Evolutionary conservation across 2,329 filamentous ascomycete species (phyloP), one percentile per base, ranked within the genome.

Genomic region (Penicillium brevicompactum): DNA sequence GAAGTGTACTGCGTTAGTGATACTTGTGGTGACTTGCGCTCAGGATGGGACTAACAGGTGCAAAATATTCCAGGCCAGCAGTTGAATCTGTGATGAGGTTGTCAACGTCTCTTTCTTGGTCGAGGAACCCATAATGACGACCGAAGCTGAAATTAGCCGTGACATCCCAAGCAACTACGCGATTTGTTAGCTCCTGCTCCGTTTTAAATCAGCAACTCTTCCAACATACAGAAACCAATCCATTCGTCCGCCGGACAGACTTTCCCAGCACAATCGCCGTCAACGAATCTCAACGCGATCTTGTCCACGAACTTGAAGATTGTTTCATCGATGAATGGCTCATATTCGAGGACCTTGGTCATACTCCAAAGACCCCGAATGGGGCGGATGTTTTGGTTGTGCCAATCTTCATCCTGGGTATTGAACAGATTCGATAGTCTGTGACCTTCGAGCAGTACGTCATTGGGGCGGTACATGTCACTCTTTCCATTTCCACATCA

Each of bases 391-490:
- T 66, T 62, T 10, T 61, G 51, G 31, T 59, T 57, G 46, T 69
- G 67, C 63, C 64, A 66, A 11, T 67, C 49, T 37, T 69, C 64
- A 55, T 69, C 65, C 42, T 65, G 63, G 4, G 58, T 53, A 18
- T 63, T 66, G 49, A 68, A 68, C 13, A 68, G 51, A 21, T 67
- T 69, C 21, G 60, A 63, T 7, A 68, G 42, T 18, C 66, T 62
- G n/a, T 63, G 59, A 1, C 66, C 66, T 41, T 64, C 55, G 13
- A 67, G 47, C 2, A 69, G 30, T 22, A 66, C 64, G 51, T 69
- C 63, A 46, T 68, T 69, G 8, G 63, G 60, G 32, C 59, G 59
- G 42, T 68, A 67, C 61, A 67, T 64, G 22, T 68, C 64, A 60
- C 67, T 69, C 67, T 68, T n/a, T 46, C 31, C 38, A 37, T 44